Evolutionary conservation across 2,329 filamentous ascomycete genomes (phyloP).

Genomic region (Fusarium buharicum): DNA sequence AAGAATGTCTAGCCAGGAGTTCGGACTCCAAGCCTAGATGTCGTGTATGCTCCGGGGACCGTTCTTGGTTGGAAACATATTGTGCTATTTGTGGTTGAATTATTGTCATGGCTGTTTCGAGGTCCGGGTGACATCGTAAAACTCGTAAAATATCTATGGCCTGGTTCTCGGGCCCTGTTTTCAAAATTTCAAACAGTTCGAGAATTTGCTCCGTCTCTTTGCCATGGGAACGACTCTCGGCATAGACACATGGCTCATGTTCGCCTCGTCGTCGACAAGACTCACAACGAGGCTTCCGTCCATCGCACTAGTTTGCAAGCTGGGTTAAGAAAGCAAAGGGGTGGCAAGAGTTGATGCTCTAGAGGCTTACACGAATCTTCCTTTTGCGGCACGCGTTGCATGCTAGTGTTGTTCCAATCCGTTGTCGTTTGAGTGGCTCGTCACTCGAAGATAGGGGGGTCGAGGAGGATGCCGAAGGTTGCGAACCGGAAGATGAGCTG

Average conservation of each 20-base stretch:
- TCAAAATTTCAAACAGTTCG: slow-evolving; percentile 17
- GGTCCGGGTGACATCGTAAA: slow-evolving; percentile 16
- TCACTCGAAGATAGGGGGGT: slow-evolving; percentile 12
- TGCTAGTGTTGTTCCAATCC: slow-evolving; percentile 19
- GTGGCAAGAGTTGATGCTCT: no score
- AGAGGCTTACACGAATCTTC: slow-evolving; percentile 22
- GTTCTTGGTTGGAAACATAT: neutral
- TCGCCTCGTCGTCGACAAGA: slow-evolving; percentile 20
- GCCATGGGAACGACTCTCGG: slow-evolving; percentile 3
- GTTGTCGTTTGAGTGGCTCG: slow-evolving; percentile 20
- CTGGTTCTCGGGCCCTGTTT: slow-evolving; percentile 10
- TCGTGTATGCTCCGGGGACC: neutral
- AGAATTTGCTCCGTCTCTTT: slow-evolving; percentile 23
- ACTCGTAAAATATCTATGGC: slow-evolving; percentile 24
- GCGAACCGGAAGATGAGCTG: slow-evolving; percentile 4
- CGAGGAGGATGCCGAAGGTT: slow-evolving; percentile 14
- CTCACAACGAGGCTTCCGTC: slow-evolving; percentile 13
- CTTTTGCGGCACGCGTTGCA: slow-evolving; percentile 22
- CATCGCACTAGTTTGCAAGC: slow-evolving; percentile 5
- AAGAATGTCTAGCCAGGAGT: slow-evolving; percentile 27
- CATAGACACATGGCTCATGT: slow-evolving; percentile 8
- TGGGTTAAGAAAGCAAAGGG: neutral
- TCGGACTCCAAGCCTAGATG: slow-evolving; percentile 22
- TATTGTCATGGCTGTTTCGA: slow-evolving; percentile 13
- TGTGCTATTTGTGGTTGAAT: slow-evolving; percentile 4